Percentiles rank a stretch among this genome's conserved stretches.
Conservation (phyloP, 306 rosid genomes). For the Trichosanthes truncata region DNA sequence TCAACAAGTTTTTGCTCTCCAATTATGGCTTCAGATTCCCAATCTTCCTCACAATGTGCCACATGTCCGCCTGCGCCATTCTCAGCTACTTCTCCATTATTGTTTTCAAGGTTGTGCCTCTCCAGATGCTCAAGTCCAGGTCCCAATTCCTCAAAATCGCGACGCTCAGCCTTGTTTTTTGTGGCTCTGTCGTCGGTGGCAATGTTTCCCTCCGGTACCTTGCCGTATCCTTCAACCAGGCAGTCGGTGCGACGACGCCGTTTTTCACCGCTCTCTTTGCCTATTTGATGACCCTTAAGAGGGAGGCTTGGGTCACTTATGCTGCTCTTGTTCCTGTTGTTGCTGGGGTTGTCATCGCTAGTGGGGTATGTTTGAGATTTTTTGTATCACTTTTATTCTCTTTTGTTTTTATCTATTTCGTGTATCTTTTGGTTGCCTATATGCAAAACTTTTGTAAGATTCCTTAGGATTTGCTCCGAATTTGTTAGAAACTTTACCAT, state of each 20-base stretch:
- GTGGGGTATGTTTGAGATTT: slow-evolving; percentile 62
- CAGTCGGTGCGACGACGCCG: slow-evolving; percentile 96
- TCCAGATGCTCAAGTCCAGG: slow-evolving; percentile 74
- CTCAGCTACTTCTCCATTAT: slow-evolving; percentile 85
- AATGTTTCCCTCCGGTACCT: slow-evolving; percentile 83
- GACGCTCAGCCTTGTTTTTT: slow-evolving; percentile 72
- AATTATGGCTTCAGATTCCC: slow-evolving; percentile 86
- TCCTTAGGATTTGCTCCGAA: background rate
- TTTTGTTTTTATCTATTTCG: slow-evolving; percentile 5
- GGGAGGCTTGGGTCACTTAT: slow-evolving; percentile 92
- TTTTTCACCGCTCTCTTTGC: slow-evolving; percentile 93
- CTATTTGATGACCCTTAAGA: slow-evolving; percentile 69
- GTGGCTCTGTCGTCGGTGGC: slow-evolving; percentile 93
- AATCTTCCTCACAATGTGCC: slow-evolving; percentile 98
- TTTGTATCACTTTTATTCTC: background rate
- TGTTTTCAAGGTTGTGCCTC: slow-evolving; percentile 70
- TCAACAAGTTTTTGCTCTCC: slow-evolving; percentile 84
- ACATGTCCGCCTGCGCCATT: slow-evolving; percentile 89
- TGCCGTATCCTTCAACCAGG: slow-evolving; percentile 92
- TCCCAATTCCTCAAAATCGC: slow-evolving; percentile 78
- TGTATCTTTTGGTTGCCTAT: slow-evolving; percentile 3
- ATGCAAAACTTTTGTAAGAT: background rate
- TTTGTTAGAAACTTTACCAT: background rate
- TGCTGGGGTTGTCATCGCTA: slow-evolving; percentile 94
- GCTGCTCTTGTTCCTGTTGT: slow-evolving; percentile 97